These are phyloP conservation scores for Arthroderma sp. DNA, from an alignment of 2,329 filamentous ascomycete genomes.

Conservation along the genomic window DNA sequence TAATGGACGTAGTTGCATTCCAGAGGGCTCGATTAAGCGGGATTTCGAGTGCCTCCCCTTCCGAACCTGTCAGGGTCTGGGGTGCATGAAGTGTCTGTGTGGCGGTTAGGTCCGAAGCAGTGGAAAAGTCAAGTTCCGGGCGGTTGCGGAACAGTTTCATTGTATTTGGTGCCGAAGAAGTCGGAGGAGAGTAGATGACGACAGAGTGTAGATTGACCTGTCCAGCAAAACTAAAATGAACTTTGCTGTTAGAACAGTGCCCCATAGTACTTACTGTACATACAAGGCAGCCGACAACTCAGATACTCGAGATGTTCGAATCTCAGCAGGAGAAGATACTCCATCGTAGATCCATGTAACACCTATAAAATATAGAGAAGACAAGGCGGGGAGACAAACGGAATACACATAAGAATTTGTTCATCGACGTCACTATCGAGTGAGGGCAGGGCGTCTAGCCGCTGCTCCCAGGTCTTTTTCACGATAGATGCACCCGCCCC, in stretches of 20 bases:
- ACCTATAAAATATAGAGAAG: no score
- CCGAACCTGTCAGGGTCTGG: slow-evolving; percentile 45
- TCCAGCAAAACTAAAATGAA: slow-evolving; percentile 60
- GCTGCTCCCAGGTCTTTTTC: slow-evolving; percentile 82
- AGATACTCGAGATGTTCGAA: no score
- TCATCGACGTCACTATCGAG: slow-evolving; percentile 79
- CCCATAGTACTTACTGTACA: no score
- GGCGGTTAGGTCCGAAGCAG: slow-evolving; percentile 54
- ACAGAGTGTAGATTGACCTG: slow-evolving; percentile 88
- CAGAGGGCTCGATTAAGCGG: slow-evolving; percentile 80
- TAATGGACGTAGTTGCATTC: slow-evolving; percentile 67
- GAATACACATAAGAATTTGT: slow-evolving; percentile 83
- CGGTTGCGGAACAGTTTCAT: slow-evolving; percentile 81
- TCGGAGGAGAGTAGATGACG: slow-evolving; percentile 65
- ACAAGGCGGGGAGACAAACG: slow-evolving; percentile 43
- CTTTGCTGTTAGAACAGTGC: neutral
- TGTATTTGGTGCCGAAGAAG: slow-evolving; percentile 60
- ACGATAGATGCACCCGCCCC: slow-evolving; percentile 62
- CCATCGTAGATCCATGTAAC: no score
- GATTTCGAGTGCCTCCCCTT: slow-evolving; percentile 65
- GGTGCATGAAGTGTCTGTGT: slow-evolving; percentile 67
- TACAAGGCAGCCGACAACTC: no score
- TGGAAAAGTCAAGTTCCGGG: slow-evolving; percentile 71
- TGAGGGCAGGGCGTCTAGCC: slow-evolving; percentile 58
- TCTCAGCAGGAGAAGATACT: no score